These are phyloP conservation scores for Talaromyces stipitatus DNA, from an alignment of 495 filamentous ascomycete genomes.

Conservation along the genomic window DNA sequence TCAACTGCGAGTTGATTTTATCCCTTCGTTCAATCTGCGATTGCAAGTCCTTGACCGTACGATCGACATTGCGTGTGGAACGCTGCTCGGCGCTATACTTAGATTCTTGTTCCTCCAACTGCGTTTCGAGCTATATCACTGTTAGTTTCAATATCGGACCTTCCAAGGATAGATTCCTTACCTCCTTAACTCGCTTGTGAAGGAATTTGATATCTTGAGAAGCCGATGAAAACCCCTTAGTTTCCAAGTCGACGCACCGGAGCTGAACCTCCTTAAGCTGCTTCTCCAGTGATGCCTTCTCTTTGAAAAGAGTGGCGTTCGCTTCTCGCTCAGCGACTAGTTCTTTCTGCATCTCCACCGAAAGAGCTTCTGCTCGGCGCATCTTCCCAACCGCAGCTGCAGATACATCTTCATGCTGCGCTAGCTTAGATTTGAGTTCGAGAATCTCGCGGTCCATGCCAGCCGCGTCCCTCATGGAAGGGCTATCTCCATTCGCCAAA, in stretches of 20 bases:
- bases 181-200: constrained; percentile 92
- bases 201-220: constrained; percentile 94
- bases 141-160: constrained; percentile 10
- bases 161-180: constrained; percentile 32
- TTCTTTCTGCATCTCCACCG: constrained; percentile 87
- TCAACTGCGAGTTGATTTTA: constrained; percentile 69
- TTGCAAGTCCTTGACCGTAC: constrained; percentile 88
- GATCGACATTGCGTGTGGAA: constrained; percentile 86
- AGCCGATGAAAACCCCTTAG: constrained; percentile 88
- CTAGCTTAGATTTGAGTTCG: constrained; percentile 81
- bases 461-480: constrained; percentile 86
- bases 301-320: constrained; percentile 78
- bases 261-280: constrained; percentile 85
- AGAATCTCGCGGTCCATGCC: constrained; percentile 83
- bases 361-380: constrained; percentile 87
- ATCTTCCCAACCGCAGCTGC: constrained; percentile 94
- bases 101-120: constrained; percentile 77
- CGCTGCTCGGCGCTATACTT: constrained; percentile 72
- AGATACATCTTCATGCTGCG: constrained; percentile 90
- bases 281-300: constrained; percentile 88
- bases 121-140: constrained; percentile 67
- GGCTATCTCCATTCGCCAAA: constrained; percentile 75
- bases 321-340: constrained; percentile 83
- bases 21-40: constrained; percentile 88
- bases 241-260: constrained; percentile 85